phyloP scores from a whole-genome alignment of 352 stramenopile species.

The Blastocystis sp. region DNA sequence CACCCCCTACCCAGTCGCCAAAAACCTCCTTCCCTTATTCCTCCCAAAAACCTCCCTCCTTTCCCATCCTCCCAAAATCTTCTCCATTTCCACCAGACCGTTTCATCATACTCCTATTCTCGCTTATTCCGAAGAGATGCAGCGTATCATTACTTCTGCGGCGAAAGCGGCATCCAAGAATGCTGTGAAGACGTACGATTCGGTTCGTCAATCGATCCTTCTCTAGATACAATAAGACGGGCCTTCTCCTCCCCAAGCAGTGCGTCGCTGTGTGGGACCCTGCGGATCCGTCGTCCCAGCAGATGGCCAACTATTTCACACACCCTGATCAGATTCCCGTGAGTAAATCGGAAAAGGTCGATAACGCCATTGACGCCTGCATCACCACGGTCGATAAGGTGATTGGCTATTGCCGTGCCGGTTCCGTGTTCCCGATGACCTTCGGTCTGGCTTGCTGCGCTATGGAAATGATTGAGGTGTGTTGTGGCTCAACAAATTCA shows the following conservation, averaged over 20 bases:
- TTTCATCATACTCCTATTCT: no score
- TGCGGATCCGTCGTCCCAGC: slow-evolving; percentile 17
- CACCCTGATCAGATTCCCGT: slow-evolving; percentile 53
- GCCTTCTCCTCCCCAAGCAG: slow-evolving; percentile 8
- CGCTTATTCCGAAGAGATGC: slow-evolving; percentile 13
- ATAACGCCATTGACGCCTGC: slow-evolving; percentile 11
- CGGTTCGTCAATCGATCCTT: background rate
- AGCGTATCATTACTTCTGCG: slow-evolving; percentile 49
- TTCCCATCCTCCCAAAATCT: no score
- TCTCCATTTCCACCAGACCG: no score
- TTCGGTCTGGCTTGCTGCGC: slow-evolving; percentile 97
- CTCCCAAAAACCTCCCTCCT: no score
- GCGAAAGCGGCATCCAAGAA: slow-evolving; percentile 31
- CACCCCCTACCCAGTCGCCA: no score
- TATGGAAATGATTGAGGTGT: slow-evolving; percentile 94
- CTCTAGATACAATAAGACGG: slow-evolving; percentile 30
- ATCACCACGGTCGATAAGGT: slow-evolving; percentile 43
- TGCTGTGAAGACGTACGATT: slow-evolving; percentile 10
- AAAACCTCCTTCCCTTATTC: no score
- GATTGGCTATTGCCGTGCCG: slow-evolving; percentile 60
- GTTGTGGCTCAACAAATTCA: background rate
- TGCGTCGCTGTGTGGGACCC: slow-evolving; percentile 17
- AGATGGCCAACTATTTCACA: slow-evolving; percentile 52
- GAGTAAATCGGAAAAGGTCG: slow-evolving; percentile 36
- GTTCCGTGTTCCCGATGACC: slow-evolving; percentile 95